A percentile compares a stretch with the other conserved stretches of the same genome.
Evolutionary conservation across 2,329 filamentous ascomycete genomes (phyloP).

Genomic region (Clonostachys solani): DNA sequence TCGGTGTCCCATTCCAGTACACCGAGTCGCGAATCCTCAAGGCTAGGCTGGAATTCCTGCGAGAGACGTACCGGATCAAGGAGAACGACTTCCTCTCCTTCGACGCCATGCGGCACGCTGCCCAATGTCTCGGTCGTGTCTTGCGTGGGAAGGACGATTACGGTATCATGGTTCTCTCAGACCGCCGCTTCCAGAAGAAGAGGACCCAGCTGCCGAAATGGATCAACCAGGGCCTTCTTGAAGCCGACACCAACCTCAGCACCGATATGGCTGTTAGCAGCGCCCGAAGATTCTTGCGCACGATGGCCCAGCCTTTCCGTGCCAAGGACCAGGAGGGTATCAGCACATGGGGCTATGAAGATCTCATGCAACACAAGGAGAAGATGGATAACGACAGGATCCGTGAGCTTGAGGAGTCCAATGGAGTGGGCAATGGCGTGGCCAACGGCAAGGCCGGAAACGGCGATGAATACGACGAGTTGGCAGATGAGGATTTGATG

Average conservation of each 20-base stretch:
- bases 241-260: constrained; percentile 83
- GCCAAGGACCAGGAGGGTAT: constrained; percentile 84
- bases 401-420: constrained; percentile 49
- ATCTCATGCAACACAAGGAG: constrained; percentile 74
- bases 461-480: constrained; percentile 43
- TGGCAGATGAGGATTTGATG: constrained; percentile 52
- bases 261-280: constrained; percentile 92
- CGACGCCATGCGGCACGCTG: constrained; percentile 98
- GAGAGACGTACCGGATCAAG: constrained; percentile 93
- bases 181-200: constrained; percentile 91
- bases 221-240: constrained; percentile 85
- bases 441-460: constrained; percentile 6
- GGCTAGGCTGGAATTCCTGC: constrained; percentile 89
- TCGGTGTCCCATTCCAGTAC: constrained; percentile 97
- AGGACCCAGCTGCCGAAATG: constrained; percentile 87
- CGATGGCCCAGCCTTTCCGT: constrained; percentile 89
- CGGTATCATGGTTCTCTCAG: constrained; percentile 98
- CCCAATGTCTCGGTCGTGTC: constrained; percentile 92
- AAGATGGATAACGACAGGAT: constrained; percentile 68
- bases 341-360: constrained; percentile 82
- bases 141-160: constrained; percentile 97
- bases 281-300: constrained; percentile 83
- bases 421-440: background rate
- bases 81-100: constrained; percentile 98
- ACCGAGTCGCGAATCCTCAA: constrained; percentile 97